Base-by-base conservation (phyloP, 768 basidiomycete genomes). In the Boletus rubroflammeus region DNA sequence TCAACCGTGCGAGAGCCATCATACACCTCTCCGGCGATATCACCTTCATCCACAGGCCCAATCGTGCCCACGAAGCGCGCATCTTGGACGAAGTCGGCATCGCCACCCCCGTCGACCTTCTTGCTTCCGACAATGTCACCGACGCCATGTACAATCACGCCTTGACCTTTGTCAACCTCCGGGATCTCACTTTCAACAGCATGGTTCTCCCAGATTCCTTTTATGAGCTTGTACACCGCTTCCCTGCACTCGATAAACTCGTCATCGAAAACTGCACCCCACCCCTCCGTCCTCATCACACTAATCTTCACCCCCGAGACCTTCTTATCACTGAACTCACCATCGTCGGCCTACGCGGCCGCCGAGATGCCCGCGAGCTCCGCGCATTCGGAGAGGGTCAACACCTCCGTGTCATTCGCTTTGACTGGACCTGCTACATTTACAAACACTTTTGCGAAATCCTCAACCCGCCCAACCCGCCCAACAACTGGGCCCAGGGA, bases 261-360 rank as follows among this genome's bases (percentile, higher is more conserved):
- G 64, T 67, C 26, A 66, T 80, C 51, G 76, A 78, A 45, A 70
- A 74, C 44, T 79, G 77, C 49, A 69, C 67, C 0, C 53, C 61
- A 0, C 69, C 67, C 5, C 19, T 61, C 28, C 50, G 48, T 2
- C 59, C 62, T 0, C 62, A 64, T 10, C 53, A 68, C 46, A 53
- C 56, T 6, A 10, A 11, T 13, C 44, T 57, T 1, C 64, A 67
- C 6, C 76, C 76, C 6, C 59, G 67, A n/a, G 59, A 63, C 19
- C 71, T 79, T 15, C 75, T 76, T 11, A 73, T 80, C 54, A 77
- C 71, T 1, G 69, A 76, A 19, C 73, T 80, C 28, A 73, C 72
- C 17, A 62, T 80, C 47, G 40, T 72, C 48, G 72, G 72, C 51
- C 58, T 75, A 10, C 72, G 72, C 48, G 70, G 70, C 35, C 58